Percentiles rank a stretch among this genome's conserved stretches.
phyloP scores from a whole-genome alignment of 306 rosid species.

The Chamaecrista fasciculata region DNA sequence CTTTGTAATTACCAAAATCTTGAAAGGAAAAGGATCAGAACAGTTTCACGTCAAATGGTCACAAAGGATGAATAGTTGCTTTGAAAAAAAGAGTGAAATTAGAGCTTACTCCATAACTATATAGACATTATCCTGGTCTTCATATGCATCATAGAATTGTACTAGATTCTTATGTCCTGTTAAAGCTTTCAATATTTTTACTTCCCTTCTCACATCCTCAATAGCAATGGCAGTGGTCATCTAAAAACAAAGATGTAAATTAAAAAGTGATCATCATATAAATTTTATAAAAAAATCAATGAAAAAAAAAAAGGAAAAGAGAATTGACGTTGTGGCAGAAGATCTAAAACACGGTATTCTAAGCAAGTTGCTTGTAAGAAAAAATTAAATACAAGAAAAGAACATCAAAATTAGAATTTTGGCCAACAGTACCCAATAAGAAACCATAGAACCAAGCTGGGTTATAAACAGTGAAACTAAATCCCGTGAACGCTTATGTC shows the following conservation, averaged over 20 bases:
- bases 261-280: not conserved
- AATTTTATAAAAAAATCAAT: not conserved
- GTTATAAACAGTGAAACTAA: not conserved
- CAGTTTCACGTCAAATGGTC: not conserved
- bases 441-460: not conserved
- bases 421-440: not conserved
- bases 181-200: conserved; percentile 87
- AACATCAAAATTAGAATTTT: not conserved
- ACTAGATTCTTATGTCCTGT: conserved; percentile 78
- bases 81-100: conserved; percentile 2
- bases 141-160: conserved; percentile 73
- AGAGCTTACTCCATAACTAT: conserved; percentile 89
- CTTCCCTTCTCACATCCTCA: conserved; percentile 97
- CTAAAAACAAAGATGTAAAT: conserved; percentile 43
- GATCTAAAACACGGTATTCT: not conserved
- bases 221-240: conserved; percentile 94
- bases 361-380: not conserved
- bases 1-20: not conserved
- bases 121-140: conserved; percentile 85
- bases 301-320: not conserved
- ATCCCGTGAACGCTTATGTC: not conserved
- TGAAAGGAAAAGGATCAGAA: not conserved
- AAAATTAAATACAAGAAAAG: not conserved
- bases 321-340: not conserved
- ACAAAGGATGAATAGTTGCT: not conserved